Evolutionary conservation across 108 stramenopile species (phyloP).

Genomic region (Asterionellopsis glacialis): DNA sequence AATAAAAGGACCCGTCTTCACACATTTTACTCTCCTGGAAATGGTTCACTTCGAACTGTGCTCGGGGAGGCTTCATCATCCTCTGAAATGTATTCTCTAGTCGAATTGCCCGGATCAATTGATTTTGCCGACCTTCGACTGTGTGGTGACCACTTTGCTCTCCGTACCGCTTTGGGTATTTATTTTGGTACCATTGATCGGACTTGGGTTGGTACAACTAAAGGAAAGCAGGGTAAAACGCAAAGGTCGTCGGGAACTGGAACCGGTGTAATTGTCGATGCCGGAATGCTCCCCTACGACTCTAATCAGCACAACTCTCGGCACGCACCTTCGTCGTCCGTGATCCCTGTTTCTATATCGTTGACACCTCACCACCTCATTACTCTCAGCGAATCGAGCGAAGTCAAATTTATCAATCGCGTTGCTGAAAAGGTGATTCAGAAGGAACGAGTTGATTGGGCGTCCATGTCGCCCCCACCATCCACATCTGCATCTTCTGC

Average conservation of each 20-base stretch:
- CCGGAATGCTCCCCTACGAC: constrained; percentile 71
- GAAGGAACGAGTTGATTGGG: constrained; percentile 77
- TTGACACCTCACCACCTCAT: constrained; percentile 84
- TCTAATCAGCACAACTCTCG: constrained; percentile 11
- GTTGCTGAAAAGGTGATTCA: constrained; percentile 76
- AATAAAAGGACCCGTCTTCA: constrained; percentile 71
- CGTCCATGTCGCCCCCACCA: constrained; percentile 7
- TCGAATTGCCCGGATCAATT: constrained; percentile 77
- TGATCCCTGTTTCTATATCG: constrained; percentile 31
- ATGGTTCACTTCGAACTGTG: constrained; percentile 1
- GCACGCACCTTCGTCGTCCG: neutral
- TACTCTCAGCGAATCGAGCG: constrained; percentile 56
- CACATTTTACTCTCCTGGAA: constrained; percentile 61
- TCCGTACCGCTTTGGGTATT: constrained; percentile 76
- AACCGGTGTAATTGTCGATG: constrained; percentile 55
- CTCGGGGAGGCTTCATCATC: constrained; percentile 7
- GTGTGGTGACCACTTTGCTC: constrained; percentile 60
- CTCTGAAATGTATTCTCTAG: constrained; percentile 51
- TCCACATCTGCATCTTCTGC: constrained; percentile 30
- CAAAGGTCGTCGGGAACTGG: constrained; percentile 8
- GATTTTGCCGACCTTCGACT: constrained; percentile 65
- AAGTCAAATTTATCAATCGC: constrained; percentile 73
- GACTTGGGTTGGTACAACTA: constrained; percentile 29
- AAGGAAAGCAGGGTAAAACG: constrained; percentile 3
- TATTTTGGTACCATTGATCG: constrained; percentile 80